phyloP scores from a whole-genome alignment of 2,329 filamentous ascomycete genomes.

The Lachnellula arida region DNA sequence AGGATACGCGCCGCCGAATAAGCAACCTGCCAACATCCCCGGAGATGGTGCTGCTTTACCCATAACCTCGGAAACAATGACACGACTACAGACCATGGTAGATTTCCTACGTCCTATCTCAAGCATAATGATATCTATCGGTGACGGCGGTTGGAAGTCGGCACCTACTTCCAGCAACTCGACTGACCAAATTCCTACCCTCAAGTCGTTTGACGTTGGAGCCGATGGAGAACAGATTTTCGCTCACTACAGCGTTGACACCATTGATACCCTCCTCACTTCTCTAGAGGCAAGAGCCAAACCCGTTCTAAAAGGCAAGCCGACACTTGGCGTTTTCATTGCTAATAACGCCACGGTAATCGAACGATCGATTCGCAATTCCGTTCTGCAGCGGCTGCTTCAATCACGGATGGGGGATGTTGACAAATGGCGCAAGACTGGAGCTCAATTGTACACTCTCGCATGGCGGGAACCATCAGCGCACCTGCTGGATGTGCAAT shows the following conservation, averaged over 20 bases:
- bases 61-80: conserved; percentile 79
- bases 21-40: conserved; percentile 62
- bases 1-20: conserved; percentile 72
- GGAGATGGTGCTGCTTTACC: conserved; percentile 73
- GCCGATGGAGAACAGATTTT: conserved; percentile 87
- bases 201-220: conserved; percentile 78
- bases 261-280: conserved; percentile 73
- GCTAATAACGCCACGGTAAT: conserved; percentile 83
- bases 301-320: conserved; percentile 69
- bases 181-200: conserved; percentile 60
- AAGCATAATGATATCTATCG: conserved; percentile 85
- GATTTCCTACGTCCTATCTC: conserved; percentile 81
- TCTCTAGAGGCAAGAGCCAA: conserved; percentile 72
- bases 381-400: conserved; percentile 71
- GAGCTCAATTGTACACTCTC: conserved; percentile 74
- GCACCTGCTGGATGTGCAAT: conserved; percentile 83
- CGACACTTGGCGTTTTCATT: conserved; percentile 79
- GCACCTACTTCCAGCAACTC: conserved; percentile 50
- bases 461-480: conserved; percentile 84
- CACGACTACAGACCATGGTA: conserved; percentile 79
- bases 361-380: conserved; percentile 77
- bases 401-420: conserved; percentile 61
- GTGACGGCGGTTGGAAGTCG: conserved; percentile 83
- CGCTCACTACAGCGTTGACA: conserved; percentile 84
- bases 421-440: conserved; percentile 84